Conservation (phyloP, 305 asterid genomes). For the Plantago coronopus region DNA sequence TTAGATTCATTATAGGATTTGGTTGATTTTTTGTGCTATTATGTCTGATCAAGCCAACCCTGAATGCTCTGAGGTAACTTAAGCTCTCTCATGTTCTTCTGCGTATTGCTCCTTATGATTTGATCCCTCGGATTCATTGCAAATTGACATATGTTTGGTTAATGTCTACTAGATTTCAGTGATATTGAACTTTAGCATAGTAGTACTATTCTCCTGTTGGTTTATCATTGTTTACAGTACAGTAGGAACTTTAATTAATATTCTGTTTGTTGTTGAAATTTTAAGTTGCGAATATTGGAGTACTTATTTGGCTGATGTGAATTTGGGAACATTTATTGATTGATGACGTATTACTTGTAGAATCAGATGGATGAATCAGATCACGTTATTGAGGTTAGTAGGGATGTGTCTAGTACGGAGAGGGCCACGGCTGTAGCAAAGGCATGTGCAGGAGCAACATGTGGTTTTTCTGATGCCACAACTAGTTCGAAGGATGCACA, state of each 20-base stretch:
- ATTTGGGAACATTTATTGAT: conserved; percentile 4
- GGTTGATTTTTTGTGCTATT: too few species aligned
- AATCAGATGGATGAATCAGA: conserved; percentile 49
- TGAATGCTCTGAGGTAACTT: too few species aligned
- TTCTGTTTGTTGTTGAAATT: neutral
- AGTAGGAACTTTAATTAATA: neutral
- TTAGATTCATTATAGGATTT: too few species aligned
- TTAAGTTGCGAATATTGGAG: neutral
- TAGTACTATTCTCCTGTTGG: too few species aligned
- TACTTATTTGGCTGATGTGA: neutral
- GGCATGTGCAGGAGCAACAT: conserved; percentile 56
- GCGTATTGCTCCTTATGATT: too few species aligned
- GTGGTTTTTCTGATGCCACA: conserved; percentile 64
- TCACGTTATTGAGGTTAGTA: conserved; percentile 39
- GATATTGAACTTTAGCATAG: too few species aligned
- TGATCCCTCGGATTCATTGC: too few species aligned
- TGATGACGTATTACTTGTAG: neutral
- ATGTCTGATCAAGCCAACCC: too few species aligned
- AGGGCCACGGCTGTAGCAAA: conserved; percentile 39
- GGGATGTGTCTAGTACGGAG: conserved; percentile 28
- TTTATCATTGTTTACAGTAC: too few species aligned
- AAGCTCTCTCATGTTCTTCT: too few species aligned
- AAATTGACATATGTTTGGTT: too few species aligned
- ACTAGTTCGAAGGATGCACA: conserved; percentile 53
- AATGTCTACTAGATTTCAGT: too few species aligned